Percentiles rank a stretch among this genome's conserved stretches.
Evolutionary conservation across 257 asterid species (phyloP).

Genomic region (Solanum rostratum): DNA sequence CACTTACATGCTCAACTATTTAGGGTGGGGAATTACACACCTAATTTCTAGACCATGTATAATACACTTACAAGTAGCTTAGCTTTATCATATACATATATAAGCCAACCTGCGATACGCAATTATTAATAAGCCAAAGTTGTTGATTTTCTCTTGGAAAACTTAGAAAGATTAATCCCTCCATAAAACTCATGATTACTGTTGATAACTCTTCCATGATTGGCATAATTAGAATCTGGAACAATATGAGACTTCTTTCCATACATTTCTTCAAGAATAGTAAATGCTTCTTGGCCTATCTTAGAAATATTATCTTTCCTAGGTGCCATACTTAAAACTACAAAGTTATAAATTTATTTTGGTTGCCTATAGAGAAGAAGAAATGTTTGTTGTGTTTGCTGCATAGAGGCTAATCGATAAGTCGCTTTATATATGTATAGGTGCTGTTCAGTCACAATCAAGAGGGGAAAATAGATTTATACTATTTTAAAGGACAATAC

Average conservation of each 20-base stretch:
- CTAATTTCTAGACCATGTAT: not conserved
- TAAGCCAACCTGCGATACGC: not conserved
- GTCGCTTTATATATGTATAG: not conserved
- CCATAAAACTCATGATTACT: constrained; percentile 12
- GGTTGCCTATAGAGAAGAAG: not conserved
- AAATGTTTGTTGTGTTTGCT: not conserved
- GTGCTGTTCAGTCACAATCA: not conserved
- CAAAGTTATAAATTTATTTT: not conserved
- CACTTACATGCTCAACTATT: not conserved
- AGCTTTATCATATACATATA: not conserved
- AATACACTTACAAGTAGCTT: not conserved
- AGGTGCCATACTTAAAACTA: constrained; percentile 18
- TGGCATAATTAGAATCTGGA: not conserved
- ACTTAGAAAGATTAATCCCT: constrained; percentile 6
- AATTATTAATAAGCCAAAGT: constrained; percentile 23
- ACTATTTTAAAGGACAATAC: not conserved
- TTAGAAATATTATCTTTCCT: constrained; percentile 15
- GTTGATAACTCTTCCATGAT: constrained; percentile 2
- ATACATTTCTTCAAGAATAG: not conserved
- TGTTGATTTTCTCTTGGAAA: constrained; percentile 14
- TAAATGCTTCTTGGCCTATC: constrained; percentile 14
- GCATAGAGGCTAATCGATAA: not conserved
- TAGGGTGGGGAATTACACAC: not conserved
- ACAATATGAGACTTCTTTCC: constrained; percentile 9
- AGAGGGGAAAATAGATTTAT: not conserved